These are phyloP conservation scores for Benincasa hispida DNA, from an alignment of 306 rosid genomes.

Conservation along the genomic window DNA sequence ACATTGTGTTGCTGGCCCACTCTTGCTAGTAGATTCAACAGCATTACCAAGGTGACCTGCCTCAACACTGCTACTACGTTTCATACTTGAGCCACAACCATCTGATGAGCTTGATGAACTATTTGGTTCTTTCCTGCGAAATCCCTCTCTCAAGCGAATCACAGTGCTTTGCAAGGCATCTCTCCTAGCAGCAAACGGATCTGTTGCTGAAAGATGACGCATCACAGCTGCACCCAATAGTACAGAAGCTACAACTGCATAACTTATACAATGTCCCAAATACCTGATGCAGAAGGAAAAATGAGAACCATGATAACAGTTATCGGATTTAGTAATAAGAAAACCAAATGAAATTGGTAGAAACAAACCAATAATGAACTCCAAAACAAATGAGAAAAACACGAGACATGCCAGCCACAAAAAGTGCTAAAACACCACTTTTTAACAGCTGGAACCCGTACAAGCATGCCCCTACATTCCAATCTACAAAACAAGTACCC, in stretches of 20 bases:
- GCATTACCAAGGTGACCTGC: conserved; percentile 67
- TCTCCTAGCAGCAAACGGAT: conserved; percentile 95
- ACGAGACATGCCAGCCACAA: conserved; percentile 91
- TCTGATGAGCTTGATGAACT: conserved; percentile 97
- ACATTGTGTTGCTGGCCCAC: conserved; percentile 36
- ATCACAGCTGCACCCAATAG: conserved; percentile 90
- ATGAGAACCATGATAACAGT: conserved; percentile 11
- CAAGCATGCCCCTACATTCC: conserved; percentile 98
- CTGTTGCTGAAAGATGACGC: conserved; percentile 78
- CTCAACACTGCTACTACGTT: conserved; percentile 96
- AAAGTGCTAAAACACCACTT: conserved; percentile 79
- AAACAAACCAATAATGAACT: conserved; percentile 86
- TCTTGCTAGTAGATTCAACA: conserved; percentile 53
- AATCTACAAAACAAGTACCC: conserved; percentile 44
- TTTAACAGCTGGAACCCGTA: conserved; percentile 91
- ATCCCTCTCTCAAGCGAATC: conserved; percentile 93
- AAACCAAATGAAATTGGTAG: neutral
- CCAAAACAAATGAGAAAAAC: conserved; percentile 98
- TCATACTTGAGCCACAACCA: conserved; percentile 97
- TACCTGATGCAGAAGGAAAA: conserved; percentile 44
- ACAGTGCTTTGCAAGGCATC: conserved; percentile 98
- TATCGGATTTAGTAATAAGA: neutral
- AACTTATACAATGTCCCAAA: conserved; percentile 97
- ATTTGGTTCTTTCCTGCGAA: conserved; percentile 86
- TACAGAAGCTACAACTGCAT: conserved; percentile 91